A percentile compares a stretch with the other conserved stretches of the same genome.
Evolutionary conservation across 208 protist species (phyloP).

Genomic region (Acanthamoeba lugdunensis): DNA sequence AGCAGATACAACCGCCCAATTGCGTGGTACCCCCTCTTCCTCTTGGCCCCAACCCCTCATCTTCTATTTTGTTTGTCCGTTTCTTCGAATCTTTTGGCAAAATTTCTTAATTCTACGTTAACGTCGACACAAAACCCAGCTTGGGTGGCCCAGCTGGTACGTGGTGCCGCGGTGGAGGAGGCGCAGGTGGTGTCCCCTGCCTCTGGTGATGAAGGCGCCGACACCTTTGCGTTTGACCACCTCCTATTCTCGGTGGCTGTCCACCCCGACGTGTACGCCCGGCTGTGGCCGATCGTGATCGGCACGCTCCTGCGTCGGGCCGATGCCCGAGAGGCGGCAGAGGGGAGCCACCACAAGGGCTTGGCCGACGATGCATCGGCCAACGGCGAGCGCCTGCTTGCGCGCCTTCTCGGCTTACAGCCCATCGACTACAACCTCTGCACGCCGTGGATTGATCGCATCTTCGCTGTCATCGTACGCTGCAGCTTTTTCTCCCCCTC

Average conservation of each 20-base stretch:
- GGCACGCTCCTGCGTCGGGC: not conserved
- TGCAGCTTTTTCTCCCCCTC: not conserved
- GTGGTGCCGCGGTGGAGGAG: no score
- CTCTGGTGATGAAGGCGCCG: not conserved
- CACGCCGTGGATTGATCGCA: constrained; percentile 24
- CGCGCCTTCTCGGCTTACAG: not conserved
- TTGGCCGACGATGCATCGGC: not conserved
- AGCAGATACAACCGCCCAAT: not conserved
- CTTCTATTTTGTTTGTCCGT: no score
- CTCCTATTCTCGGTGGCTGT: not conserved
- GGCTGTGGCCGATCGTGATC: not conserved
- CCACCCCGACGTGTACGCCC: not conserved
- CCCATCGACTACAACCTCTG: not conserved
- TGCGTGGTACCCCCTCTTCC: no score
- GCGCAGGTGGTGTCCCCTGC: not conserved
- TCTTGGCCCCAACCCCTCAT: no score
- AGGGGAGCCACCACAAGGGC: not conserved
- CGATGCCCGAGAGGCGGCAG: not conserved
- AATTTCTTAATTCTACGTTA: no score
- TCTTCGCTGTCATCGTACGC: constrained; percentile 8
- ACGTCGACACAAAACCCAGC: not conserved
- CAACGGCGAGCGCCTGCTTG: not conserved
- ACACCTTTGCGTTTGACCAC: not conserved
- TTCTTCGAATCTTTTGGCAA: not conserved
- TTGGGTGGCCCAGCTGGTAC: no score